Conservation (phyloP, 176 grass and related monocot genomes). For the Avena insularis region DNA sequence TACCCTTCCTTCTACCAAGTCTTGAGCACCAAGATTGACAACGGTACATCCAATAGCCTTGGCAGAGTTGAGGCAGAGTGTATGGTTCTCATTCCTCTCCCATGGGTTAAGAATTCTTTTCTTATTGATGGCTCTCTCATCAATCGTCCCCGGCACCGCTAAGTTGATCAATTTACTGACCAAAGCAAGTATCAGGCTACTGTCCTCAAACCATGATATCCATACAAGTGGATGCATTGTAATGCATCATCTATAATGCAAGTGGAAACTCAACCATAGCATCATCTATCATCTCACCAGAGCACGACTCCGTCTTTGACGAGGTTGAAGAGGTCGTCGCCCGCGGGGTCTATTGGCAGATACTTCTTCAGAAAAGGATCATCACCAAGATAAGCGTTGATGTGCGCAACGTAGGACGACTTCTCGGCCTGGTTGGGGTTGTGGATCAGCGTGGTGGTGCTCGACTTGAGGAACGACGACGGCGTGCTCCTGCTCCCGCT, state of each 20-base stretch:
- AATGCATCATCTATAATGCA: not conserved
- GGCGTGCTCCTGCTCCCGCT: constrained; percentile 56
- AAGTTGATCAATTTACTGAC: constrained; percentile 91
- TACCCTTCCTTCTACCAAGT: constrained; percentile 98
- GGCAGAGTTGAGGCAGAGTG: constrained; percentile 95
- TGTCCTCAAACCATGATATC: not conserved
- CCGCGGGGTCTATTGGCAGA: not conserved
- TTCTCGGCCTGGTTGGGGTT: constrained; percentile 92
- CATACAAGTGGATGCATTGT: not conserved
- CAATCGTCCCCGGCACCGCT: constrained; percentile 90
- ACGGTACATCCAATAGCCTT: constrained; percentile 99
- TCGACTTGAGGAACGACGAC: constrained; percentile 82
- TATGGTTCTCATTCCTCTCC: constrained; percentile 98
- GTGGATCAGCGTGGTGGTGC: constrained; percentile 82
- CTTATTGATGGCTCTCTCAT: constrained; percentile 98
- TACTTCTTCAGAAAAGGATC: constrained; percentile 73
- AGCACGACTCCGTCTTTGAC: not conserved
- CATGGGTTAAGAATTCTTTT: constrained; percentile 96
- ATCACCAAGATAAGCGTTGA: constrained; percentile 81
- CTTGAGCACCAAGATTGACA: constrained; percentile 97
- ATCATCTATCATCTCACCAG: constrained; percentile 3
- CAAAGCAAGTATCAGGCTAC: not conserved
- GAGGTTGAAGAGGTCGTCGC: constrained; percentile 8
- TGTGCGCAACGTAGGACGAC: constrained; percentile 91
- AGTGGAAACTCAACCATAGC: not conserved